These are phyloP conservation scores for Gentiana macrophylla DNA, from an alignment of 257 asterid species.

Conservation along the genomic window DNA sequence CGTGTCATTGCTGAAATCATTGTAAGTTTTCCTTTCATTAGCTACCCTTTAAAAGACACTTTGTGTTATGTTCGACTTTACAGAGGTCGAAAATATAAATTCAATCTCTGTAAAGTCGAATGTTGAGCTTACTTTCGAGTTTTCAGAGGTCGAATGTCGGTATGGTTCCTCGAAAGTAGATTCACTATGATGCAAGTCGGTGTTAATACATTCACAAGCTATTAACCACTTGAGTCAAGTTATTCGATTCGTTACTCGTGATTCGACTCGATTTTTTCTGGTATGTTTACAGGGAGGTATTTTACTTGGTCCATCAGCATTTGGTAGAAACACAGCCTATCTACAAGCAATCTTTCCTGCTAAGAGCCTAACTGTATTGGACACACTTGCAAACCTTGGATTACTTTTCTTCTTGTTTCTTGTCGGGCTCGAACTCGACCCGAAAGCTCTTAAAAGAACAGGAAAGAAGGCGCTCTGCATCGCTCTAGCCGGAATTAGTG, in stretches of 20 bases:
- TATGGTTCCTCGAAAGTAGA: too few species aligned
- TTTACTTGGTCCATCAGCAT: conserved; percentile 77
- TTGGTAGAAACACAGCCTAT: conserved; percentile 44
- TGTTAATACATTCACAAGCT: too few species aligned
- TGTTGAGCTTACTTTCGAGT: too few species aligned
- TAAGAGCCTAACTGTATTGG: conserved; percentile 57
- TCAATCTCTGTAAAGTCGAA: too few species aligned
- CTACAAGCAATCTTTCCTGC: conserved; percentile 55
- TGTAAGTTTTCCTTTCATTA: conserved; percentile 26
- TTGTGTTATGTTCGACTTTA: too few species aligned
- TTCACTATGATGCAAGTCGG: too few species aligned
- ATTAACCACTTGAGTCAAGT: too few species aligned
- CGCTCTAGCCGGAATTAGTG: conserved; percentile 62
- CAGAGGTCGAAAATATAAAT: too few species aligned
- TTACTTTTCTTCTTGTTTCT: conserved; percentile 70
- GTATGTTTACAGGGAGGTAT: conserved; percentile 51
- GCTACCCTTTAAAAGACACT: too few species aligned
- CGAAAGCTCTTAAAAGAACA: conserved; percentile 30
- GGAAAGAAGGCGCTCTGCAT: conserved; percentile 58
- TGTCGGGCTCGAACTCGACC: conserved; percentile 65
- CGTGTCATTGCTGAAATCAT: conserved; percentile 79
- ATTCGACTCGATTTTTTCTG: too few species aligned
- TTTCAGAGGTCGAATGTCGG: too few species aligned
- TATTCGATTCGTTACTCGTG: too few species aligned
- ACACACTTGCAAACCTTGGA: conserved; percentile 71